These are phyloP conservation scores for Rubia yunnanensis DNA, from an alignment of 257 asterid species.

Conservation along the genomic window DNA sequence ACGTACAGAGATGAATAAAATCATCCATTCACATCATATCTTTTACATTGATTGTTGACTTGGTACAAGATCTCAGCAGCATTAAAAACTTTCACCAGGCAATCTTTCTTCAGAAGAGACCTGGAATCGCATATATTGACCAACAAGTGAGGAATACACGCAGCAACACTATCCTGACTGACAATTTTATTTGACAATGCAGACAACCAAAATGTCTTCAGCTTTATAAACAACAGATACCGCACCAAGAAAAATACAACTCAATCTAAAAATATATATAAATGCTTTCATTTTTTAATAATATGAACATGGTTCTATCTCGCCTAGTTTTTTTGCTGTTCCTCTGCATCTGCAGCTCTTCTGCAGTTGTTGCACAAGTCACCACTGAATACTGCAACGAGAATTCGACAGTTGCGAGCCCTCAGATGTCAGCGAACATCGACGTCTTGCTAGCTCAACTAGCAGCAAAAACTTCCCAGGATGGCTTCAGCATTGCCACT, in stretches of 20 bases:
- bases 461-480: slow-evolving; percentile 27
- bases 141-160: background rate
- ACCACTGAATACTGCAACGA: slow-evolving; percentile 28
- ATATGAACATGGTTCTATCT: slow-evolving; percentile 22
- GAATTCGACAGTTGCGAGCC: slow-evolving; percentile 11
- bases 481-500: slow-evolving; percentile 40
- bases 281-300: background rate
- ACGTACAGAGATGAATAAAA: too few relatives aligned
- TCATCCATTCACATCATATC: too few relatives aligned
- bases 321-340: slow-evolving; percentile 19
- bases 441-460: slow-evolving; percentile 27
- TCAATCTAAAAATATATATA: background rate
- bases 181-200: too few relatives aligned
- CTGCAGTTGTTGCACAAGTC: slow-evolving; percentile 36
- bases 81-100: too few relatives aligned
- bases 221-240: background rate
- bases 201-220: background rate
- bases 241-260: background rate
- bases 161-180: too few relatives aligned
- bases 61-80: too few relatives aligned
- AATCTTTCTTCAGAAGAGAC: too few relatives aligned
- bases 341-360: slow-evolving; percentile 20
- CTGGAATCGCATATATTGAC: background rate
- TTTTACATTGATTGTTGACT: too few relatives aligned
- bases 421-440: slow-evolving; percentile 33